Base-by-base conservation (phyloP, 345 rosid species). In the Physaria fendleri region DNA sequence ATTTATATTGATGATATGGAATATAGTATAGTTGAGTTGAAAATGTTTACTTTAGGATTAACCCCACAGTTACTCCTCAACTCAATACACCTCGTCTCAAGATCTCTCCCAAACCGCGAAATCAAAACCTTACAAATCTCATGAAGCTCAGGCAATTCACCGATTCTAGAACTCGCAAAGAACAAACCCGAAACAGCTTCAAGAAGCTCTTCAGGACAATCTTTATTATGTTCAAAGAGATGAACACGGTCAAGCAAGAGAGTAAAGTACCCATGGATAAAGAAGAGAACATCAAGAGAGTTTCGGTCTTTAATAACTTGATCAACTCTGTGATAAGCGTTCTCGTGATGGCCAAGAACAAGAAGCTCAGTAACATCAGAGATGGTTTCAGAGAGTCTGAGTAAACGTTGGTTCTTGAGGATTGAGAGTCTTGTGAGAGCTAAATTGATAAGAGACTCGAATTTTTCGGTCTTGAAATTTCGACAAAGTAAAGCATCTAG, bases 91-190 rank as follows among this genome's bases (percentile, higher is more conserved):
- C 85, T 66, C 17, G 82, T 89, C 0, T 79, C 94, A 6, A 93
- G 77, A 50, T 87, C 97, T 59, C 78, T 87, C 18, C 99, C 95
- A 44, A 78, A 89, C 32, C 79, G 85, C 37, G 97, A 77, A 5
- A 77, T 51, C 62, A 89, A 68, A 46, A 76, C 65, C 0, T 54
- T 71, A 20, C 97, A 94, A 67, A 93, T 74, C 72, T 93, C 90
- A 63, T 73, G 85, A 69, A 93, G 87, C 79, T 93, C 97, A 5
- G 97, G 97, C 55, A 89, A 85, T 2, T 93, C 99, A 0, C 99
- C 96, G 9, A 91, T 81, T 49, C 97, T 82, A 0, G 92, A 78
- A 22, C 97, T 82, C 1, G 87, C 92, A 38, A 66, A 89, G 28
- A 83, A 62, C 81, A 93, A 76, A 22, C 82, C 74, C 3, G 95